Evolutionary conservation across 345 rosid species (phyloP), one percentile per base, ranked within the genome.

Genomic region (Arabidopsis arenosa): DNA sequence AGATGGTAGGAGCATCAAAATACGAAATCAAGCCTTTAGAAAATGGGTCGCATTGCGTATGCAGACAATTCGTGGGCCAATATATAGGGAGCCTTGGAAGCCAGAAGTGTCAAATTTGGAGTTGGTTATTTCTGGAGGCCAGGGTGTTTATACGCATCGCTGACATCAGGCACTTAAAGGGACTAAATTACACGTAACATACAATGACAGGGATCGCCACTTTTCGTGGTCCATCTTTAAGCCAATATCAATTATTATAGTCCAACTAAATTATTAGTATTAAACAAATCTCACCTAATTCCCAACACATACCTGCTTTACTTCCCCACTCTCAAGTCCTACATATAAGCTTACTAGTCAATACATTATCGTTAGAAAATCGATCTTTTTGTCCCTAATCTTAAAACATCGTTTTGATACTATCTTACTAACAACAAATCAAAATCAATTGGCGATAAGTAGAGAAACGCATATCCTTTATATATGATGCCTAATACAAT

Each of bases 241-340:
- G 66, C 57, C 76, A 48, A 61, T 5, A 72, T 35, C 39, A 45
- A 21, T 14, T 71, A 35, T 33, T 32, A 56, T 32, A 57, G 41
- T 14, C 18, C 64, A 4, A 41, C 32, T 30, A n/a, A 70, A 40
- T 15, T 47, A 43, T 44, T 47, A 11, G 2, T 33, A 45, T 11
- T 40, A 28, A 55, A 14, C 63, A 69, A 43, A 43, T 56, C 55
- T 18, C 75, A 72, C 75, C 68, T 72, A 72, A 72, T 61, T 35
- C 52, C 44, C 74, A 74, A 68, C 57, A 55, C 52, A 64, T 66
- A 61, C 75, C 39, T 48, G 48, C 68, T 49, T n/a, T 37, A 32
- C 41, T 70, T 17, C 64, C 64, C 74, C 74, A 70, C 75, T 56
- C 54, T 41, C 30, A 32, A 51, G 13, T 39, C 39, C n/a, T 68